Evolutionary conservation across 2,329 filamentous ascomycete species (phyloP).

Genomic region (Plenodomus biglobosus): DNA sequence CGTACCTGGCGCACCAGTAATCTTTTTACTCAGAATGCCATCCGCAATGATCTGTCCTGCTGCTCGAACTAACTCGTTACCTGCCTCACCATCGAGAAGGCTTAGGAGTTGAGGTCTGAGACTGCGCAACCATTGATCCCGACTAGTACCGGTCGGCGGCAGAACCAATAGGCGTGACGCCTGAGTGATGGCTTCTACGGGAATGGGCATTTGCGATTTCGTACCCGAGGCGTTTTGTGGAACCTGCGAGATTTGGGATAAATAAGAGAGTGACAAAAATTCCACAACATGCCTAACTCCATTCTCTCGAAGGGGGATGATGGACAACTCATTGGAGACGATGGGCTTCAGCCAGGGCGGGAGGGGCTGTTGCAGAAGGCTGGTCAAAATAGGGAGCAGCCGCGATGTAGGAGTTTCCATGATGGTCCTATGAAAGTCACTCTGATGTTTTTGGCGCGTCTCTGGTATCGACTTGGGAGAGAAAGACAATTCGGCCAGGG

Average conservation of each 20-base stretch:
- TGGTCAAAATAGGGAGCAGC: conserved; percentile 63
- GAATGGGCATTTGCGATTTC: conserved; percentile 59
- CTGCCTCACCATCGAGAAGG: conserved; percentile 63
- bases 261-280: conserved; percentile 70
- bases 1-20: conserved; percentile 64
- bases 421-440: conserved; percentile 23
- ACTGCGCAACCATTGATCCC: conserved; percentile 62
- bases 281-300: conserved; percentile 70
- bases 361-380: conserved; percentile 63
- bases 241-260: conserved; percentile 51
- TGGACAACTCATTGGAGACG: conserved; percentile 60
- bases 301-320: conserved; percentile 61
- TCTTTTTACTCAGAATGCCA: conserved; percentile 65
- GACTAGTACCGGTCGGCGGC: conserved; percentile 57
- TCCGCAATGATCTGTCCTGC: conserved; percentile 66
- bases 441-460: conserved; percentile 12
- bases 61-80: conserved; percentile 60
- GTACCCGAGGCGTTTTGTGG: conserved; percentile 28
- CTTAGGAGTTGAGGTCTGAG: conserved; percentile 63
- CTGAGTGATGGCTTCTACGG: conserved; percentile 67
- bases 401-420: conserved; percentile 51
- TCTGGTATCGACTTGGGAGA: conserved; percentile 23
- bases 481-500: conserved; percentile 39
- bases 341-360: conserved; percentile 62
- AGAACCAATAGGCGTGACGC: conserved; percentile 63